phyloP scores from a whole-genome alignment of 2,329 filamentous ascomycete genomes.

The Diaporthe capsici region DNA sequence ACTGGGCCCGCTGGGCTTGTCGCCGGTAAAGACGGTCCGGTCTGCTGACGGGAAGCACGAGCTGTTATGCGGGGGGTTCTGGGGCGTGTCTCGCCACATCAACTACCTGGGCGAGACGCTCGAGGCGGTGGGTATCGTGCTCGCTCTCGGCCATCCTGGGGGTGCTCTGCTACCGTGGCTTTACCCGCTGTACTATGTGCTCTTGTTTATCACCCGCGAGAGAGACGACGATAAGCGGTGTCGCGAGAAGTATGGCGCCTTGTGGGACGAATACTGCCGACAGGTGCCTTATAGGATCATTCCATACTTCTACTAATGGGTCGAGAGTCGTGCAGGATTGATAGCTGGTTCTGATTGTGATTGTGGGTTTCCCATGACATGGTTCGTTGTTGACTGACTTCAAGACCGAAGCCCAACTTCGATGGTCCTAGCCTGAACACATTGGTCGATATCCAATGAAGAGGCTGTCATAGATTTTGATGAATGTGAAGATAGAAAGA shows the following conservation, averaged over 20 bases:
- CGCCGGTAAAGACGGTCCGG: neutral
- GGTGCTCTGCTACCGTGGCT: conserved; percentile 28
- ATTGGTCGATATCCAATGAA: neutral
- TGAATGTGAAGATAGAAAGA: neutral
- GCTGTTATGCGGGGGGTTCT: conserved; percentile 37
- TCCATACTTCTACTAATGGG: conserved; percentile 33
- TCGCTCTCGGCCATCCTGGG: conserved; percentile 30
- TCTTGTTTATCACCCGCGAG: conserved; percentile 30
- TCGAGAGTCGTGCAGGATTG: neutral
- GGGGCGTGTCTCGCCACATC: conserved; percentile 35
- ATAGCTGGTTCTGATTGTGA: no score
- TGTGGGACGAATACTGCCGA: conserved; percentile 39
- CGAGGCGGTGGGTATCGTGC: conserved; percentile 35
- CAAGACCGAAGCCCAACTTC: neutral
- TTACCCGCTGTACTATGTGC: conserved; percentile 37
- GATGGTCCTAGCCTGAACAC: neutral
- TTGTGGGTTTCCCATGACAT: neutral
- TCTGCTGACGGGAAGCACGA: conserved; percentile 36
- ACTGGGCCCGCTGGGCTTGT: neutral
- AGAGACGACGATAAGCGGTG: conserved; percentile 37
- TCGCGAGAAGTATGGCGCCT: conserved; percentile 35
- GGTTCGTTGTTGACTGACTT: neutral
- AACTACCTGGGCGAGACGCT: conserved; percentile 39
- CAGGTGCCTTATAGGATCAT: conserved; percentile 37
- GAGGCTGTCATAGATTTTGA: neutral